phyloP scores from a whole-genome alignment of 2,329 filamentous ascomycete species.

The Beauveria australis region DNA sequence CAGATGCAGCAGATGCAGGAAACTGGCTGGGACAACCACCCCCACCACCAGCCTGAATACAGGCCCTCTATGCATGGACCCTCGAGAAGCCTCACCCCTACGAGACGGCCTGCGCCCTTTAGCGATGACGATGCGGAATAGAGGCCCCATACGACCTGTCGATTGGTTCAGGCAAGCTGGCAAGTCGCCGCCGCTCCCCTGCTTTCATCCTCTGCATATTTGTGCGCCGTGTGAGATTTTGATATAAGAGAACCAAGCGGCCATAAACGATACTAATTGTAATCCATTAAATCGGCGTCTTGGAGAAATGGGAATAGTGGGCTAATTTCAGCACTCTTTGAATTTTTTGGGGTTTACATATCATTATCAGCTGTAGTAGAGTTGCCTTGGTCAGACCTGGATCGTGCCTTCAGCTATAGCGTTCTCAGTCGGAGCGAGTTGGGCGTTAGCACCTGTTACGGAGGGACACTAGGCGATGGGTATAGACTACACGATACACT shows the following conservation, averaged over 20 bases:
- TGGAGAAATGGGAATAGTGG: not conserved
- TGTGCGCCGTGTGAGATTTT: not conserved
- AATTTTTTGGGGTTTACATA: not conserved
- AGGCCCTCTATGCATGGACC: constrained; percentile 23
- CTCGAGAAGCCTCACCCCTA: constrained; percentile 30
- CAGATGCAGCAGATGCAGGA: constrained; percentile 28
- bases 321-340: not conserved
- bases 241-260: not conserved
- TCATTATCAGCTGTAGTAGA: not conserved
- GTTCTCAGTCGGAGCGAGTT: constrained; percentile 4
- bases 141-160: constrained; percentile 1
- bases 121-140: constrained; percentile 26
- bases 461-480: not conserved
- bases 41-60: constrained; percentile 15
- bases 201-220: not conserved
- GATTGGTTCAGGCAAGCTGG: constrained; percentile 7
- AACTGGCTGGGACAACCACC: constrained; percentile 18
- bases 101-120: constrained; percentile 30
- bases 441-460: constrained; percentile 9
- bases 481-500: not conserved
- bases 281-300: constrained; percentile 4
- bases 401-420: not conserved
- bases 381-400: not conserved
- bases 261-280: not conserved
- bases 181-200: not conserved